phyloP scores from a whole-genome alignment of 352 stramenopile genomes.

The Porosira glacialis region DNA sequence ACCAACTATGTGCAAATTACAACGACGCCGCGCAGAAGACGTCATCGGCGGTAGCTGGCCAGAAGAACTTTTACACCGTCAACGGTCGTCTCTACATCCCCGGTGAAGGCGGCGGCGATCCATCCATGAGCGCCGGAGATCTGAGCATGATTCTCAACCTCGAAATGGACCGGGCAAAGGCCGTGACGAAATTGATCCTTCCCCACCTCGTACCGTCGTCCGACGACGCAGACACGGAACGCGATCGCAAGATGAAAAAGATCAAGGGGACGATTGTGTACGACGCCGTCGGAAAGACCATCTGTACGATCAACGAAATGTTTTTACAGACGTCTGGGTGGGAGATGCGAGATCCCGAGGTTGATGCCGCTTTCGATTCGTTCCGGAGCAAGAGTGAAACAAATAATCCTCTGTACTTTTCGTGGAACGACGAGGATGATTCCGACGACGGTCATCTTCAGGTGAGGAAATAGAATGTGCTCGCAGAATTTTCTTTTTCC shows the following conservation, averaged over 20 bases:
- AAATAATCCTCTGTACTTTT: conserved; percentile 61
- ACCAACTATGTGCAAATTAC: no score
- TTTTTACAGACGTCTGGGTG: no score
- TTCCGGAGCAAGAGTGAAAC: conserved; percentile 22
- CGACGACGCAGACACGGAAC: background rate
- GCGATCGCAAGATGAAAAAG: no score
- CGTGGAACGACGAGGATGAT: conserved; percentile 58
- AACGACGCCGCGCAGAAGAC: no score
- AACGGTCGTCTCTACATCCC: conserved; percentile 64
- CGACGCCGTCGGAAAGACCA: no score
- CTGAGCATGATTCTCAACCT: conserved; percentile 55
- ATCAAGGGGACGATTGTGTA: no score
- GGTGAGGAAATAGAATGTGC: no score
- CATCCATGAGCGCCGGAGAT: conserved; percentile 35
- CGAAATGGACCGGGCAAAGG: conserved; percentile 45
- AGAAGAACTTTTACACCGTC: conserved; percentile 57
- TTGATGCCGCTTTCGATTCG: conserved; percentile 24
- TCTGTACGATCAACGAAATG: no score
- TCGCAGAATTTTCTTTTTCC: conserved; percentile 7
- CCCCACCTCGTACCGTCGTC: conserved; percentile 27
- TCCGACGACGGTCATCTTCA: no score
- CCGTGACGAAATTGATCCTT: conserved; percentile 47
- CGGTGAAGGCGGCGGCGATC: conserved; percentile 28
- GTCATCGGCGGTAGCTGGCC: no score
- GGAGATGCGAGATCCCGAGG: no score